phyloP scores from a whole-genome alignment of 2,329 filamentous ascomycete species.

The Penicillium digitatum region DNA sequence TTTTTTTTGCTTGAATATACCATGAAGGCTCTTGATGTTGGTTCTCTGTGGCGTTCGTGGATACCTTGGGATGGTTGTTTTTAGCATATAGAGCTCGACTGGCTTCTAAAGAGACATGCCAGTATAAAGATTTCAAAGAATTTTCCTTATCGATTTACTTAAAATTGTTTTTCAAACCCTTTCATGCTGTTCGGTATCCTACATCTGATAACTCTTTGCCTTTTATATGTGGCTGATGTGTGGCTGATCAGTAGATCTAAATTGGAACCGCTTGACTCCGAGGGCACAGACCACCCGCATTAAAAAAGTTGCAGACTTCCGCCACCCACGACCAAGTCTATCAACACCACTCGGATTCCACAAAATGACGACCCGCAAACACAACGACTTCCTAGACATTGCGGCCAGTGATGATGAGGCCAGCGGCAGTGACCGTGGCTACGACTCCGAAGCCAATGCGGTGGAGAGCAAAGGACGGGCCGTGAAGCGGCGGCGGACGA shows the following conservation, averaged over 20 bases:
- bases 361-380: slow-evolving; percentile 38
- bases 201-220: neutral
- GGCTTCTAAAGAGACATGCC: slow-evolving; percentile 15
- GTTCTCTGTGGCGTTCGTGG: slow-evolving; percentile 21
- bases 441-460: slow-evolving; percentile 44
- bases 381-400: slow-evolving; percentile 41
- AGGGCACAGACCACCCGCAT: slow-evolving; percentile 15
- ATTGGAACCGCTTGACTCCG: neutral
- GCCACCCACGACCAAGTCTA: neutral
- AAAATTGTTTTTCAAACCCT: neutral
- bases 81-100: slow-evolving; percentile 14
- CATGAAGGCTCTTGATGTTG: slow-evolving; percentile 14
- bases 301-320: slow-evolving; percentile 9
- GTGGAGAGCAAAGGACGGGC: slow-evolving; percentile 39
- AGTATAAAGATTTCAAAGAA: neutral
- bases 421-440: slow-evolving; percentile 35
- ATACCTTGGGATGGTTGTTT: slow-evolving; percentile 7
- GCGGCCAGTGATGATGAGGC: slow-evolving; percentile 36
- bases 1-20: slow-evolving; percentile 5
- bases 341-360: neutral
- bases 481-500: slow-evolving; percentile 33
- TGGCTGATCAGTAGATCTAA: neutral
- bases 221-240: neutral
- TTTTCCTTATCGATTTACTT: neutral
- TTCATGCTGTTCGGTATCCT: neutral